Evolutionary conservation across 1,139 yeast species (phyloP).

Genomic region (Scheffersomyces titani): DNA sequence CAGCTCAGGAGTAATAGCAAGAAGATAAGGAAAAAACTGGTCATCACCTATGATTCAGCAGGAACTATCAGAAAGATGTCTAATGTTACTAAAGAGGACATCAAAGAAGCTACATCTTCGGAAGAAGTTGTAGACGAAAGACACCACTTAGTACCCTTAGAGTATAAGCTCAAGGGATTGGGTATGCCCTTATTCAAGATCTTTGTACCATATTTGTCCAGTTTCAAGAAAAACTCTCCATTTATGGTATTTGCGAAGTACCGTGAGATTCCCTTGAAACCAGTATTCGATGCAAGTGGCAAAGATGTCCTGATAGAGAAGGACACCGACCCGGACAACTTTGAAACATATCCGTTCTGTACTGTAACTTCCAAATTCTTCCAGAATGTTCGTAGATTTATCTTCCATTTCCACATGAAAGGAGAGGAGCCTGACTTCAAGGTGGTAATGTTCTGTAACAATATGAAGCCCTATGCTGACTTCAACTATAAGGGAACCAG

Average conservation of each 20-base stretch:
- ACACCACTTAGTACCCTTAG: conserved; percentile 35
- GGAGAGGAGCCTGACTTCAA: conserved; percentile 17
- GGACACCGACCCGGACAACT: conserved; percentile 17
- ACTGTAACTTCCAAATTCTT: conserved; percentile 32
- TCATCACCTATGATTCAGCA: conserved; percentile 23
- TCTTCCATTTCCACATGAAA: conserved; percentile 27
- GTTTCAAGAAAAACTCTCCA: conserved; percentile 40
- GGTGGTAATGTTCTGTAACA: conserved; percentile 36
- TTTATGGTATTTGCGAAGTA: conserved; percentile 33
- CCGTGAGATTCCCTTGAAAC: conserved; percentile 33
- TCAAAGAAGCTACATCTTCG: conserved; percentile 7
- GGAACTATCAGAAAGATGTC: conserved; percentile 21
- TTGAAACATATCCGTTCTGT: conserved; percentile 38
- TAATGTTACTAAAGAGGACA: conserved; percentile 8
- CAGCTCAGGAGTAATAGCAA: conserved; percentile 24
- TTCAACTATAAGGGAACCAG: conserved; percentile 39
- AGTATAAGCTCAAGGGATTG: conserved; percentile 30
- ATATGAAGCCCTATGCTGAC: conserved; percentile 42
- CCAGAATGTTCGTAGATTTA: conserved; percentile 30
- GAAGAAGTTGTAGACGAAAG: conserved; percentile 25
- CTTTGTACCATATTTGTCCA: conserved; percentile 37
- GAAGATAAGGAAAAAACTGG: conserved; percentile 22
- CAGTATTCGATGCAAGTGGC: conserved; percentile 9
- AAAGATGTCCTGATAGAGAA: conserved; percentile 4
- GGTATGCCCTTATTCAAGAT: conserved; percentile 44